Base-by-base conservation (phyloP, 2,329 filamentous ascomycete species). In the Colletotrichum sp. region DNA sequence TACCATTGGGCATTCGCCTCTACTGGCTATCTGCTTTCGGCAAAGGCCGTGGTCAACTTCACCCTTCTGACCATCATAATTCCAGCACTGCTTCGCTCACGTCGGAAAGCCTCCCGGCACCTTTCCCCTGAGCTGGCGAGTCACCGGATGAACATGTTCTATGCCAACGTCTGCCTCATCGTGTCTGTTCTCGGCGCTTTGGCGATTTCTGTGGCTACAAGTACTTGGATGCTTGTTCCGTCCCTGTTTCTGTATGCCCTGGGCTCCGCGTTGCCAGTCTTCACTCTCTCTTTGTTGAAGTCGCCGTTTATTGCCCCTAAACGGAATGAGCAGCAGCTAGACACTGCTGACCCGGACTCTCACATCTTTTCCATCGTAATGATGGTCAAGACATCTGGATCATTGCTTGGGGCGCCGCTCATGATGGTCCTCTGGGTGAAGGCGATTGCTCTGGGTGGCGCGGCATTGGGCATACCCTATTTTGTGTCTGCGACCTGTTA, bases 281-380 rank as follows among this genome's bases (percentile, higher is more conserved):
- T 89, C 64, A 89, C 87, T 0, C 79, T 87, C 16, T 87, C 86
- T 5, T 78, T 89, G 63, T 81, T 88, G 31, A 87, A 86, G 65
- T 87, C 87, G 8, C 82, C 84, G 0, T 80, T 81, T 3, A 79
- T 88, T 18, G 81, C 75, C 18, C 69, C 76, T 15, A 59, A 21
- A 43, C 51, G 68, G 70, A 54, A 68, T 6, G 69, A 72, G 2
- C 55, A 57, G 11, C 66, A 21, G 7, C 11, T 15, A 27, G 38
- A 33, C 15, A 38, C 27, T 11, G 34, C 27, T 1, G 81, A 83
- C 16, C 77, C 81, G 0, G 84, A 86, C 33, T 82, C 81, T 6
- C 85, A 86, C 34, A 80, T 88, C 3, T 88, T 88, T 70, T 86
- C 87, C 3, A 83, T 88, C n/a, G 86, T 87, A 16, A 88, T 88